Evolutionary conservation across 345 rosid genomes (phyloP).

Genomic region (Pugionium cornutum): DNA sequence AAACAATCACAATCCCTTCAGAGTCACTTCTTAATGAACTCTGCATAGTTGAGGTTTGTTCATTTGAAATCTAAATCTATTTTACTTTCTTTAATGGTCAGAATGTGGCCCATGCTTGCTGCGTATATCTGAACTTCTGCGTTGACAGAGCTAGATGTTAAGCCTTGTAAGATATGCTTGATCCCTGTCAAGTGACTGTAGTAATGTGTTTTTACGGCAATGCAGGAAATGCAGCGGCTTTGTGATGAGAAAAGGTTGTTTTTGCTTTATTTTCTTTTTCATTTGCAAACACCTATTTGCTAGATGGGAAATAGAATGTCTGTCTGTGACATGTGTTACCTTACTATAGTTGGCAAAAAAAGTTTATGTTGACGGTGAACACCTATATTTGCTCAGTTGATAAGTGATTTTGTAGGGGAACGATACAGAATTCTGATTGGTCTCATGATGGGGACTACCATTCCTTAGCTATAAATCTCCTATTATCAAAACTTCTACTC

Average conservation of each 20-base stretch:
- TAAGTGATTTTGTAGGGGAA: slow-evolving; percentile 6
- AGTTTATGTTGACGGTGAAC: slow-evolving; percentile 1
- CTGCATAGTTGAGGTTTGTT: slow-evolving; percentile 90
- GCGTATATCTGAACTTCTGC: slow-evolving; percentile 10
- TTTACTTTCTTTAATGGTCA: neutral
- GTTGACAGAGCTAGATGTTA: slow-evolving; percentile 16
- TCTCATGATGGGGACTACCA: slow-evolving; percentile 20
- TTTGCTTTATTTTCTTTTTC: slow-evolving; percentile 23
- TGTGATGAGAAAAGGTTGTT: slow-evolving; percentile 92
- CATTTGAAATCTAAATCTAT: slow-evolving; percentile 22
- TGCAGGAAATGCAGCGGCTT: slow-evolving; percentile 95
- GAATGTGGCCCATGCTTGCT: neutral
- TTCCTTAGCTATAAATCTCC: slow-evolving; percentile 15
- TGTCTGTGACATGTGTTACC: neutral
- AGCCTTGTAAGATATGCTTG: slow-evolving; percentile 4
- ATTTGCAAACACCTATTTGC: slow-evolving; percentile 14
- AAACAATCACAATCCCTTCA: slow-evolving; percentile 85
- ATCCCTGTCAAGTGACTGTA: slow-evolving; percentile 10
- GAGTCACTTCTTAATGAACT: slow-evolving; percentile 98
- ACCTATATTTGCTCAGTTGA: slow-evolving; percentile 18
- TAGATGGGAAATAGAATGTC: neutral
- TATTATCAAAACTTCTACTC: neutral
- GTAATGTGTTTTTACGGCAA: slow-evolving; percentile 28
- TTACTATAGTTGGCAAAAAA: neutral
- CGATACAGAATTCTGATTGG: slow-evolving; percentile 11